Base-by-base conservation (phyloP, 129 eudicot genomes). In the Arctium lappa region DNA sequence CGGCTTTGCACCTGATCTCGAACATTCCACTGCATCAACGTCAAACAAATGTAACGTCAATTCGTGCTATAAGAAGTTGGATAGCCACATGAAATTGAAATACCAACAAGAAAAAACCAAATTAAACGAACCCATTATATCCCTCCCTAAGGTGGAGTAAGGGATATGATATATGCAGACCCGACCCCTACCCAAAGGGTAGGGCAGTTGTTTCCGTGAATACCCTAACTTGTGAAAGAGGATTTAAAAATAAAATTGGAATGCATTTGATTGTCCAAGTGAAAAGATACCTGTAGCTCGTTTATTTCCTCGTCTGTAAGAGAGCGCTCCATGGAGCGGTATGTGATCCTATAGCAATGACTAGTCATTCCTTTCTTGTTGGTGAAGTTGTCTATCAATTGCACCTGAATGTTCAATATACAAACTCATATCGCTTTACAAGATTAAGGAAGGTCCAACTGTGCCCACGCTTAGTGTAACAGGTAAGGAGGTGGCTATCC, bases 341-440 rank as follows among this genome's bases (percentile, higher is more conserved):
- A 94, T 44, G 94, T 88, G 79, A 95, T 92, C 86, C 97, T 84
- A 60, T 95, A 95, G 53, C 98, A 95, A 39, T 95, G 97, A 79
- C 98, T 92, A 12, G 97, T 95, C 98, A 91, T 92, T 86, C 94
- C 98, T 82, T 92, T 94, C 91, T 92, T 94, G 88, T 94, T 94
- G 37, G 97, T 91, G 83, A 94, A 94, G 86, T 91, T 88, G 74
- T 92, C 98, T 29, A 95, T 95, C 88, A 92, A 77, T 75, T 81
- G 85, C 75, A 92, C 96, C 96, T 94, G 80, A 60, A 66, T 42
- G 33, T 60, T 76, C 79, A 74, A 31, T 18, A 71, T 31, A 63
- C 13, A 39, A 39, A 4, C 4, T 2, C 66, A 53, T 5, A 56
- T 56, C 66, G n/a, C 66, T 56, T 56, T 56, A 4, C 18, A 53